phyloP scores from a whole-genome alignment of 1,139 yeast species.

The Hyphopichia khmerensis region DNA sequence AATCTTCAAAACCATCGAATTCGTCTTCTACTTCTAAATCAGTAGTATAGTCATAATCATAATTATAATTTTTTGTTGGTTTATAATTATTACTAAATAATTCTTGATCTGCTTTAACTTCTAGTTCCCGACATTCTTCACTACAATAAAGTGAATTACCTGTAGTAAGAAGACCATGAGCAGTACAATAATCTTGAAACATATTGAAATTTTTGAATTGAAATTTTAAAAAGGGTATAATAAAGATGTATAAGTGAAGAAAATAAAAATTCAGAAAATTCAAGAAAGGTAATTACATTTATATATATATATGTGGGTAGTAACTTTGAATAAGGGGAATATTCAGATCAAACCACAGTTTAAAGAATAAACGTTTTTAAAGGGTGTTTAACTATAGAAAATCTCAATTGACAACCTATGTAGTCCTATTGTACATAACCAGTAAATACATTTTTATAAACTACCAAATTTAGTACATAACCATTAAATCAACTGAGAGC shows the following conservation, averaged over 20 bases:
- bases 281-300: too few relatives aligned
- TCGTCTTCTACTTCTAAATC: not conserved
- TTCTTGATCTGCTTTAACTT: conserved; percentile 8
- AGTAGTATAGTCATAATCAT: conserved; percentile 1
- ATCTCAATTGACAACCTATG: not conserved
- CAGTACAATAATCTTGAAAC: conserved; percentile 20
- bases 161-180: conserved; percentile 16
- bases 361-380: not conserved
- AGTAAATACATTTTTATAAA: not conserved
- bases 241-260: not conserved
- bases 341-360: not conserved
- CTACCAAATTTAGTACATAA: too few relatives aligned
- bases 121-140: conserved; percentile 16
- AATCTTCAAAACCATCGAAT: not conserved
- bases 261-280: conserved; percentile 1
- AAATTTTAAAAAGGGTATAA: not conserved
- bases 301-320: not conserved
- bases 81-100: not conserved
- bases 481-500: too few relatives aligned
- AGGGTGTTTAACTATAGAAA: not conserved
- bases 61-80: not conserved
- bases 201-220: conserved; percentile 5
- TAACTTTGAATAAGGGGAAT: not conserved
- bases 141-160: conserved; percentile 18
- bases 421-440: not conserved